Percentiles rank a stretch among this genome's conserved stretches.
Evolutionary conservation across 73 alveolate genomes (phyloP).

Genomic region (Paramecium pentaurelia): DNA sequence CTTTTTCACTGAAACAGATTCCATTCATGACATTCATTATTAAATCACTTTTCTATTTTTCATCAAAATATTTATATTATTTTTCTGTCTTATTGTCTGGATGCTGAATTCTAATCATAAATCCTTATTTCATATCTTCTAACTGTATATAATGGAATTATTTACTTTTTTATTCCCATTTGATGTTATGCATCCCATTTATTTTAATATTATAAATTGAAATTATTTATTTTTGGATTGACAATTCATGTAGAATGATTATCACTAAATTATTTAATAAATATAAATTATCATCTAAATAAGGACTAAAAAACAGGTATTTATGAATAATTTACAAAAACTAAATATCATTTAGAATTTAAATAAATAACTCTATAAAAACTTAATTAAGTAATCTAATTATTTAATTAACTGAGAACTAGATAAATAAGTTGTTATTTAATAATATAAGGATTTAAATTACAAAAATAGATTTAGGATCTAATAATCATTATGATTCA

Average conservation of each 20-base stretch:
- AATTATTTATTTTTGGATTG: background rate
- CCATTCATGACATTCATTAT: constrained; percentile 69
- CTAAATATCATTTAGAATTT: too few species aligned
- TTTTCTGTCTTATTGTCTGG: background rate
- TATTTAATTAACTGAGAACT: too few species aligned
- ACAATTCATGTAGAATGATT: background rate
- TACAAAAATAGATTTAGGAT: too few species aligned
- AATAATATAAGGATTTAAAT: too few species aligned
- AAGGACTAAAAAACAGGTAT: background rate
- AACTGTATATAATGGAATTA: background rate
- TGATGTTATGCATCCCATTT: constrained; percentile 6
- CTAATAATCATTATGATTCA: too few species aligned
- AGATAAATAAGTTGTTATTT: too few species aligned
- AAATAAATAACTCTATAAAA: too few species aligned
- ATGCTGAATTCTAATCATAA: background rate
- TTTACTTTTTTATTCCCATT: constrained; percentile 18
- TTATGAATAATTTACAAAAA: background rate
- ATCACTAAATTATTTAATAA: background rate
- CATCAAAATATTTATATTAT: constrained; percentile 21
- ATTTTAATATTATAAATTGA: constrained; percentile 27
- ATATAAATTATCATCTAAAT: background rate
- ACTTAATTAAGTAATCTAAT: too few species aligned
- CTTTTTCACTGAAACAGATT: constrained; percentile 64
- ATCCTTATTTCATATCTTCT: constrained; percentile 44
- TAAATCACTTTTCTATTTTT: constrained; percentile 34